Conservation (phyloP, 179 eudicot genomes). For the Drosera spatulata region DNA sequence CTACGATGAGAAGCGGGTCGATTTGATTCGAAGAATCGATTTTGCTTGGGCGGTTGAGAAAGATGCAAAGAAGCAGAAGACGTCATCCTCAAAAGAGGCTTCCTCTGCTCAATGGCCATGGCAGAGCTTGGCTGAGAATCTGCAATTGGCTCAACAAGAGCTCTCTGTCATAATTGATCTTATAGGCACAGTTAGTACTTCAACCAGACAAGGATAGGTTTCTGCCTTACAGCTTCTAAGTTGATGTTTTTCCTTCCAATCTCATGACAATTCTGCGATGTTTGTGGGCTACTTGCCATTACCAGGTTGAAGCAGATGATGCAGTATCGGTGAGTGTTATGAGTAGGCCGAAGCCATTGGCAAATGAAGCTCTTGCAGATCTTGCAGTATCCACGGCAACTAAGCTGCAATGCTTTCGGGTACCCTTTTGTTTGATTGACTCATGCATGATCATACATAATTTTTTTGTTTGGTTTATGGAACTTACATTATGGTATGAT, state of each 20-base stretch:
- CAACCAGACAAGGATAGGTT: too few relatives aligned
- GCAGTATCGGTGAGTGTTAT: constrained; percentile 84
- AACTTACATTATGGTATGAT: too few relatives aligned
- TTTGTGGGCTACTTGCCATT: not conserved
- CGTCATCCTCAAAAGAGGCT: constrained; percentile 37
- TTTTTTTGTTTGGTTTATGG: not conserved
- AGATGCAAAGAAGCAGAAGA: constrained; percentile 87
- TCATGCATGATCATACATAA: not conserved
- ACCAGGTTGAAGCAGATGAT: constrained; percentile 89
- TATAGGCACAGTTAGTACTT: constrained; percentile 43
- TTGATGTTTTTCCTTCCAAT: too few relatives aligned
- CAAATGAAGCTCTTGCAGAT: constrained; percentile 72
- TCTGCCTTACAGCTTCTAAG: too few relatives aligned
- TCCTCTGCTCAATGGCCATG: constrained; percentile 47
- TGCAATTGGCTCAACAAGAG: constrained; percentile 85
- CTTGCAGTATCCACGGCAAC: constrained; percentile 87
- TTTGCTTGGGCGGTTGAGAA: constrained; percentile 94
- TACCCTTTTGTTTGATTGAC: constrained; percentile 12
- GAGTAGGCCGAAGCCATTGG: constrained; percentile 86
- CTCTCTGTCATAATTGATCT: constrained; percentile 86
- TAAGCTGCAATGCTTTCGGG: constrained; percentile 87
- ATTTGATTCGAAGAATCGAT: constrained; percentile 68
- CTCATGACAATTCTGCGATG: too few relatives aligned
- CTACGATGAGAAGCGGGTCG: constrained; percentile 75
- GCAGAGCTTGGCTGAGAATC: constrained; percentile 75